Conservation (phyloP, 345 rosid genomes). For the Eutrema yunnanense region DNA sequence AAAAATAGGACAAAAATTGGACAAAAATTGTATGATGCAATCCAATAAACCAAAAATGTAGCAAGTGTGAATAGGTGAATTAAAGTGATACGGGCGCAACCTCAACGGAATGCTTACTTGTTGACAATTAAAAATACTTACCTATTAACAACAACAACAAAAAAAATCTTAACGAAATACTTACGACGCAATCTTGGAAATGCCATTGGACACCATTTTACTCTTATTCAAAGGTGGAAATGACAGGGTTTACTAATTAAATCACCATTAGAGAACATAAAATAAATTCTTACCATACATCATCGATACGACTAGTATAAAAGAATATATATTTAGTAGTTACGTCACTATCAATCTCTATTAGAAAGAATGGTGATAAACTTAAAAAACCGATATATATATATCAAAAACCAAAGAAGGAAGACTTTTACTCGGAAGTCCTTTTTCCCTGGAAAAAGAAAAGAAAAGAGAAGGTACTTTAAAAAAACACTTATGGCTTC, state of each 20-base stretch:
- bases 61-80: not conserved
- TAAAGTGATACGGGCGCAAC: not conserved
- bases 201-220: no score
- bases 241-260: not conserved
- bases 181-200: no score
- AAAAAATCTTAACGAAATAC: not conserved
- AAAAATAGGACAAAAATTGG: not conserved
- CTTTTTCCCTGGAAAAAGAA: not conserved
- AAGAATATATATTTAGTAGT: not conserved
- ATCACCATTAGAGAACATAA: not conserved
- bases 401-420: not conserved
- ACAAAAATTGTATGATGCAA: not conserved
- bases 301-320: not conserved
- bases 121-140: not conserved
- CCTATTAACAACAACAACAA: not conserved
- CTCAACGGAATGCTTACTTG: not conserved
- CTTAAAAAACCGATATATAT: not conserved
- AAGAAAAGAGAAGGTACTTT: not conserved
- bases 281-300: not conserved
- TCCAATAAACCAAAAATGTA: not conserved
- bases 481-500: no score
- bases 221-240: no score
- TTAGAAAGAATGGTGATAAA: not conserved
- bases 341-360: conserved; percentile 9
- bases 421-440: not conserved